Percentiles rank a stretch among this genome's conserved stretches.
Conservation (phyloP, 495 filamentous ascomycete species). For the Penicillium crystallinum region DNA sequence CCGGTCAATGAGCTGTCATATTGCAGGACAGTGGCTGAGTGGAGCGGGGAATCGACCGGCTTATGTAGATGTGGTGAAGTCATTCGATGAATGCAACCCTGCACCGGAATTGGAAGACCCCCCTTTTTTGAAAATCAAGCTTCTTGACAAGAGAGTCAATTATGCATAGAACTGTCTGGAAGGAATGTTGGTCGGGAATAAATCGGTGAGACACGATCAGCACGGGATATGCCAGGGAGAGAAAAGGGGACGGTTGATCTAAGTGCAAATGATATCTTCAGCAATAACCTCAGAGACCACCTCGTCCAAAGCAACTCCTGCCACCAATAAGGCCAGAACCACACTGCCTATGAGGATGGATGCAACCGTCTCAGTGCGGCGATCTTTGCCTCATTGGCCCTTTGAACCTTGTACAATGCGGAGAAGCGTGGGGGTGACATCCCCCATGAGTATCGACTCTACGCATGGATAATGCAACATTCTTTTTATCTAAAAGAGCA, state of each 20-base stretch:
- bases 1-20: too few species aligned
- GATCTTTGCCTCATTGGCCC: constrained; percentile 3
- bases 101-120: background rate
- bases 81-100: constrained; percentile 11
- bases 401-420: constrained; percentile 9
- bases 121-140: background rate
- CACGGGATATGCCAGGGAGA: background rate
- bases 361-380: constrained; percentile 17
- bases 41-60: background rate
- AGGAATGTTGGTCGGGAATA: background rate
- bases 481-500: constrained; percentile 15
- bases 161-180: background rate
- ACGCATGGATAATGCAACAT: constrained; percentile 19
- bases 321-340: constrained; percentile 3
- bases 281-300: background rate
- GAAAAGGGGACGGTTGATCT: background rate
- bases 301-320: background rate
- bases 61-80: background rate
- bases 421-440: constrained; percentile 24
- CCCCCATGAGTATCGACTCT: background rate
- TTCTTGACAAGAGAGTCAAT: background rate
- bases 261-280: background rate
- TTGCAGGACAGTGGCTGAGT: too few species aligned
- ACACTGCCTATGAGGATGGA: background rate
- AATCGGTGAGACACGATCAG: background rate